Evolutionary conservation across 192 early-diverging fungal genomes (phyloP), one percentile per base, ranked within the genome.

Genomic region (Umbelopsis ramanniana): DNA sequence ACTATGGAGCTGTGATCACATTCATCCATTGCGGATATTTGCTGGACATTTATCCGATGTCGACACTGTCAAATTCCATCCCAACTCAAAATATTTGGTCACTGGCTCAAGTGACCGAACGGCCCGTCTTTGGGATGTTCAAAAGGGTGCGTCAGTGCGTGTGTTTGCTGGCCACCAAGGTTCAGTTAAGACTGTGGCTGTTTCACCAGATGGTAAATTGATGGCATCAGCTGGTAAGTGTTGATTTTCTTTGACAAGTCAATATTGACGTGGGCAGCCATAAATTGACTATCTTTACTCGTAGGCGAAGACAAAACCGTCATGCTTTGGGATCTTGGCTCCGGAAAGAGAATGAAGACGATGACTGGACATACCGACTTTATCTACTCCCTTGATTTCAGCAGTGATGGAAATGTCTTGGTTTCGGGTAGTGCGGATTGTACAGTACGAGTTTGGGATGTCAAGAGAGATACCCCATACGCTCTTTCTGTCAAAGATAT

Each of bases 1-100:
- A 46, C 83, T 99, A 22, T 99, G 96, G 96, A 94, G 95, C 74
- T 93, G 92, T 72, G 98, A 99, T 76, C 96, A 97, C 72, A 95
- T 98, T 46, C 92, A 94, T 76, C 95, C 97, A 14, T 77, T 99
- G 75, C 89, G 98, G 67, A 92, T 99, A 38, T 98, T 99, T 89
- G 97, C 95, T 67, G 98, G 98, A 23, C 98, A 99, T 83, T 77
- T 96, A 50, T 94, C 96, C 0, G 98, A 99, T 81, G 98, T 99
- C 11, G 96, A 98, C 72, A 76, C 81, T 46, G 97, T 99, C 33
- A 89, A 89, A 74, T 99, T 99, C 75, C 98, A 99, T 76, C 98
- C 96, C 10, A 98, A 98, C 78, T 90, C 92, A 67, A 96, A 95
- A 68, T 99, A 99, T 74, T 69, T 99, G 10, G 87, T 94, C 15